These are phyloP conservation scores for Juncus inflexus DNA, from an alignment of 176 grass and related monocot genomes.

Conservation along the genomic window DNA sequence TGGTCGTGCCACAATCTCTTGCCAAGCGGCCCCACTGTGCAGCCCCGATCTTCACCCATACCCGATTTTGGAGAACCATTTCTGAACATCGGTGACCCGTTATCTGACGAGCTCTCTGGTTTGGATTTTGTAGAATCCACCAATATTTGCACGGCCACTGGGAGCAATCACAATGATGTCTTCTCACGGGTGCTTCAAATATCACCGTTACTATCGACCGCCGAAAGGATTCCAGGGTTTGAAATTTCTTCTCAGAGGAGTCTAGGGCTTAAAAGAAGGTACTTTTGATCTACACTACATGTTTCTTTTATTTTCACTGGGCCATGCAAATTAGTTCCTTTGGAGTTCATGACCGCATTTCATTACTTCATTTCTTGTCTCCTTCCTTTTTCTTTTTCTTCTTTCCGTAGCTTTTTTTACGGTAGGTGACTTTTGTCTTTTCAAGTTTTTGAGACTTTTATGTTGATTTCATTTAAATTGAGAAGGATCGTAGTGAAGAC, in stretches of 20 bases:
- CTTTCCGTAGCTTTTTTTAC: too few species aligned
- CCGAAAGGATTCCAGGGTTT: background rate
- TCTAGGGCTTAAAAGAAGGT: constrained; percentile 3
- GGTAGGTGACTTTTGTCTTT: too few species aligned
- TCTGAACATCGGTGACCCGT: background rate
- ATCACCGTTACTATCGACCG: background rate
- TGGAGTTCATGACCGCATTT: too few species aligned
- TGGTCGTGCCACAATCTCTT: background rate
- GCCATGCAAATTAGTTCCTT: background rate
- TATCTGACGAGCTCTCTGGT: background rate
- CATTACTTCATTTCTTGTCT: too few species aligned
- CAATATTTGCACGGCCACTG: background rate
- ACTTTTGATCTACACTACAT: background rate
- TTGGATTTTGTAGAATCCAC: background rate
- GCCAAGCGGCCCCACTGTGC: background rate
- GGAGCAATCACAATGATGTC: background rate
- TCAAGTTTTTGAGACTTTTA: too few species aligned
- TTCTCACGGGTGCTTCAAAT: background rate
- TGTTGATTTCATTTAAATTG: too few species aligned
- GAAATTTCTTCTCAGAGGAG: background rate
- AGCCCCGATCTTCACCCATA: background rate
- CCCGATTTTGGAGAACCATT: background rate
- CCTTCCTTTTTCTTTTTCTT: too few species aligned
- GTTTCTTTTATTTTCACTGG: background rate
- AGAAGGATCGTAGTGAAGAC: too few species aligned